Conservation (phyloP, 805 yeast genomes). For the Nakazawaea ernobii region DNA sequence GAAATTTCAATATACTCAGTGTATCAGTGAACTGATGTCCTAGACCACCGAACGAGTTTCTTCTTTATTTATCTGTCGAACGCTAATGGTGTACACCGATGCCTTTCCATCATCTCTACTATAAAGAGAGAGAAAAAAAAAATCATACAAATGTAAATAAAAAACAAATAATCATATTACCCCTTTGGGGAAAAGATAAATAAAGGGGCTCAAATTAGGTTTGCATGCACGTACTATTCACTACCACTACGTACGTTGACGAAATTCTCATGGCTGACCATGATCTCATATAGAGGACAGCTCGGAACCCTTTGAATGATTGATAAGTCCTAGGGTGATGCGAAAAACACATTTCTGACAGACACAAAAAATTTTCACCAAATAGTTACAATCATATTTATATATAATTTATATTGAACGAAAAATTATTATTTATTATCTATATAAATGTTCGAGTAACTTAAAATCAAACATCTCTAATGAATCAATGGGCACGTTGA, state of each 20-base stretch:
- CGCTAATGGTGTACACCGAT: neutral
- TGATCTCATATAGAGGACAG: neutral
- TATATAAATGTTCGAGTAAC: too few species aligned
- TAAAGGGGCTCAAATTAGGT: constrained; percentile 3
- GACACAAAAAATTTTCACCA: too few species aligned
- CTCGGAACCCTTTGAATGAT: too few species aligned
- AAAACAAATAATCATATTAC: neutral
- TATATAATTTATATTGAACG: neutral
- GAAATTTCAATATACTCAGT: neutral
- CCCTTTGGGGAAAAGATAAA: constrained; percentile 1
- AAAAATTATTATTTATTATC: too few species aligned
- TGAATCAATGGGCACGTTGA: neutral
- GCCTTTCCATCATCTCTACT: neutral
- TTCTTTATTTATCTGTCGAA: too few species aligned
- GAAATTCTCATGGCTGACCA: neutral
- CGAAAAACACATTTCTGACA: too few species aligned
- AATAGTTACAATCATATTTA: too few species aligned
- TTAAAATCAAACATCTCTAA: neutral
- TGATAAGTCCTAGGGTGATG: too few species aligned
- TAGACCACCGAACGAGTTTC: too few species aligned
- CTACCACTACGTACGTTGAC: too few species aligned
- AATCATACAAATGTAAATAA: neutral
- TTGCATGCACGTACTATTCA: neutral
- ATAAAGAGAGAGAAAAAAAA: neutral
- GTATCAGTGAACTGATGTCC: neutral